Percentiles rank a stretch among this genome's conserved stretches.
phyloP scores from a whole-genome alignment of 345 rosid species.

The Hibiscus syriacus region DNA sequence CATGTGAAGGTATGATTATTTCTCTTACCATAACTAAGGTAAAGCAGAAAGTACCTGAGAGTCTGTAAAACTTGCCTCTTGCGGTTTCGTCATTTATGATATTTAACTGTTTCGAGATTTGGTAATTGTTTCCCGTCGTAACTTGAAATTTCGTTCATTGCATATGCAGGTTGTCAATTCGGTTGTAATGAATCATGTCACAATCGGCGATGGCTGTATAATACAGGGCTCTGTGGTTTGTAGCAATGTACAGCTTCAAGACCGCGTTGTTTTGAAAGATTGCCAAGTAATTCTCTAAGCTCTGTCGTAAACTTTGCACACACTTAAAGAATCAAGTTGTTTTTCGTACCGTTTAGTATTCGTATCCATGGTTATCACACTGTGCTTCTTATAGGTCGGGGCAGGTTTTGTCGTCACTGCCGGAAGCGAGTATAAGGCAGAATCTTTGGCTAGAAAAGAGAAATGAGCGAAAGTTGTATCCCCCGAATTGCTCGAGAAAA shows the following conservation, averaged over 20 bases:
- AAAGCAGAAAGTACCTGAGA: too few species aligned
- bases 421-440: conserved; percentile 76
- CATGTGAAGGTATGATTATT: conserved; percentile 99
- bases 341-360: not conserved
- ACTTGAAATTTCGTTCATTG: not conserved
- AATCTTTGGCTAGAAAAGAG: conserved; percentile 72
- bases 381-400: conserved; percentile 52
- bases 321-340: not conserved
- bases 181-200: conserved; percentile 79
- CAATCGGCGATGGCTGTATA: conserved; percentile 87
- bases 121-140: not conserved
- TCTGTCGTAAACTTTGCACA: not conserved
- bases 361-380: not conserved
- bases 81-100: not conserved
- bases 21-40: too few species aligned
- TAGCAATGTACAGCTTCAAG: conserved; percentile 89
- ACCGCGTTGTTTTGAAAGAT: conserved; percentile 70
- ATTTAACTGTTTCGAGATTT: not conserved
- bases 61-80: not conserved
- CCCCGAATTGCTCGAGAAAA: not conserved
- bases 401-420: conserved; percentile 63
- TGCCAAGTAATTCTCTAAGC: conserved; percentile 58
- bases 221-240: conserved; percentile 89
- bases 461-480: conserved; percentile 18
- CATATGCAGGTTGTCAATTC: conserved; percentile 76